phyloP scores from a whole-genome alignment of 768 basidiomycete species.

The Macrolepiota albuminosa region DNA sequence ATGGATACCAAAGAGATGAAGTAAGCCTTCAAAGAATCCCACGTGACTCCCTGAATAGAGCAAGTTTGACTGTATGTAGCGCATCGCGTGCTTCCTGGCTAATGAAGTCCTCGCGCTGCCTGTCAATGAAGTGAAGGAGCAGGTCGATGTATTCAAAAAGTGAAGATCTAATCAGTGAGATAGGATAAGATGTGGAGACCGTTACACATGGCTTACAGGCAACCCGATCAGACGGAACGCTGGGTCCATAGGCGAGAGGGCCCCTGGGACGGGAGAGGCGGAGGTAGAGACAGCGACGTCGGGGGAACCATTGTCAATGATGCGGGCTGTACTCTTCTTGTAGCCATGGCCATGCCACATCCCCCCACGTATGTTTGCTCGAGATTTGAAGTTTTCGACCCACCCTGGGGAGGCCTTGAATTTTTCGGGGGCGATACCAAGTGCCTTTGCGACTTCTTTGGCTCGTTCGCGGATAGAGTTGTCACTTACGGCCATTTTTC shows the following conservation, averaged over 20 bases:
- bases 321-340: constrained; percentile 20
- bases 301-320: constrained; percentile 10
- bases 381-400: constrained; percentile 89
- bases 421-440: constrained; percentile 58
- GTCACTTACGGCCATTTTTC: constrained; percentile 54
- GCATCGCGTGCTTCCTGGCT: constrained; percentile 29
- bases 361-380: constrained; percentile 71
- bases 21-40: background rate
- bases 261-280: background rate
- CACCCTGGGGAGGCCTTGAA: constrained; percentile 93
- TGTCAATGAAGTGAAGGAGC: constrained; percentile 49
- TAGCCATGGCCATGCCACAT: constrained; percentile 37
- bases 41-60: constrained; percentile 32
- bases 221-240: constrained; percentile 27
- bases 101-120: constrained; percentile 22
- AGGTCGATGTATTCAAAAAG: constrained; percentile 49
- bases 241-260: constrained; percentile 34
- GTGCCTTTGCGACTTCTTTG: constrained; percentile 53
- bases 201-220: constrained; percentile 15
- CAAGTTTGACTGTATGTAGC: constrained; percentile 45
- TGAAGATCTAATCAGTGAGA: too few species aligned
- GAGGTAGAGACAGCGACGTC: background rate
- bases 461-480: constrained; percentile 60
- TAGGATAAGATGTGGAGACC: too few species aligned
- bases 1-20: background rate